Percentiles rank a stretch among this genome's conserved stretches.
phyloP scores from a whole-genome alignment of 305 asterid species.

The Solanum hybrid region DNA sequence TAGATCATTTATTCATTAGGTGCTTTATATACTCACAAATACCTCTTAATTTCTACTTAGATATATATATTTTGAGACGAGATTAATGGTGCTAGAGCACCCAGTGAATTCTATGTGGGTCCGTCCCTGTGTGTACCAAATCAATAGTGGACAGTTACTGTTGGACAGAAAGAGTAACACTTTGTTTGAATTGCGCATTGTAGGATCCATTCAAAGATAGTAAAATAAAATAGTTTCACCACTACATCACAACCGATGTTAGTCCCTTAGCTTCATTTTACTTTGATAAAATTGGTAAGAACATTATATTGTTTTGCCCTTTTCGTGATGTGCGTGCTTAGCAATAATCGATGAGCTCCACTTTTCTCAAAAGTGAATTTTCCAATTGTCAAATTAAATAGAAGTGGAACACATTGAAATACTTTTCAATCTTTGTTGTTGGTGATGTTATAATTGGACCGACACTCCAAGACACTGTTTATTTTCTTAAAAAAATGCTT shows the following conservation, averaged over 20 bases:
- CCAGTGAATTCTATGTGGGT: background rate
- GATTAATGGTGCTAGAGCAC: background rate
- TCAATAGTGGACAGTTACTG: background rate
- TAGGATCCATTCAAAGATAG: accelerated
- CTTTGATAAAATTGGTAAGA: background rate
- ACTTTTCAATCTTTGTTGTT: background rate
- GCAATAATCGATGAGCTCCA: background rate
- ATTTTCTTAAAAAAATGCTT: background rate
- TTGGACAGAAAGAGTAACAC: background rate
- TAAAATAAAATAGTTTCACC: background rate
- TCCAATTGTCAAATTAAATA: background rate
- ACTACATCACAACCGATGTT: too few relatives aligned
- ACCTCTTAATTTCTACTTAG: background rate
- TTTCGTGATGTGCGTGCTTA: background rate
- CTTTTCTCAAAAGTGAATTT: background rate
- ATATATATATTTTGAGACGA: too few relatives aligned
- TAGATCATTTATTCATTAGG: too few relatives aligned
- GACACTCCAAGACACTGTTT: background rate
- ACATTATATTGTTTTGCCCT: background rate
- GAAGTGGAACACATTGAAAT: background rate
- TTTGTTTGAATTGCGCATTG: too few relatives aligned
- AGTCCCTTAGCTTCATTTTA: background rate
- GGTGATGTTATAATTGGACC: background rate
- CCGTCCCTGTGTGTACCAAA: background rate
- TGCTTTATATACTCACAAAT: background rate